Conservation (phyloP, 2,329 filamentous ascomycete species). For the Ceratocystiopsis brevicomis region DNA sequence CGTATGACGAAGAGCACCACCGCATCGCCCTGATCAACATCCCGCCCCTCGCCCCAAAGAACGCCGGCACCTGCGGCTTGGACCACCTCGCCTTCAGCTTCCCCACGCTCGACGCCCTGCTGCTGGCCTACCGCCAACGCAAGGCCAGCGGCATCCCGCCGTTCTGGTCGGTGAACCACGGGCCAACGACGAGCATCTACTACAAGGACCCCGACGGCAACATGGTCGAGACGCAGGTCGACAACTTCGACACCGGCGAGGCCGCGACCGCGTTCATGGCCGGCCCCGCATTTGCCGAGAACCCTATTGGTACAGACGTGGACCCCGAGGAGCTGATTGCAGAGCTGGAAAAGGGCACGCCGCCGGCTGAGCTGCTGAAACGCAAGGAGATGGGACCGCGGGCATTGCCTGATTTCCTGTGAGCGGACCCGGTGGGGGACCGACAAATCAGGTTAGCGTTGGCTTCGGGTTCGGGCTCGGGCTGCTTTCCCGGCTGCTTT, state of each 20-base stretch:
- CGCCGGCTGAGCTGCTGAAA: conserved; percentile 12
- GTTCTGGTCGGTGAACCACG: conserved; percentile 27
- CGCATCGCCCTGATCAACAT: conserved; percentile 22
- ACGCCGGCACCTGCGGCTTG: conserved; percentile 15
- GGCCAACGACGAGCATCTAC: conserved; percentile 26
- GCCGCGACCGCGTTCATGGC: conserved; percentile 23
- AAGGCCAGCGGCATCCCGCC: conserved; percentile 20
- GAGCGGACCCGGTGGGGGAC: neutral
- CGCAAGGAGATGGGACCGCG: conserved; percentile 12
- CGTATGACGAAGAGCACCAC: conserved; percentile 29
- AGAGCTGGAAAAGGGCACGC: conserved; percentile 11
- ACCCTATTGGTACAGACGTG: conserved; percentile 25
- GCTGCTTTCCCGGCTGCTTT: neutral
- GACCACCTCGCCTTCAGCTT: conserved; percentile 25
- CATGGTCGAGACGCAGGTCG: conserved; percentile 26
- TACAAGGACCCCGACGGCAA: conserved; percentile 31
- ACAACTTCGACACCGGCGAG: conserved; percentile 20
- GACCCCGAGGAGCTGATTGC: conserved; percentile 23
- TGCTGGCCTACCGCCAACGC: conserved; percentile 18
- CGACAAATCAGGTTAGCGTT: neutral
- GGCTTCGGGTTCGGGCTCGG: neutral
- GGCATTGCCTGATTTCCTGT: conserved; percentile 2
- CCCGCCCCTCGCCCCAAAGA: conserved; percentile 9
- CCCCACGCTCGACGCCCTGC: conserved; percentile 16
- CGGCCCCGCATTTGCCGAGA: conserved; percentile 17